phyloP scores from a whole-genome alignment of 179 eudicot species.

The Gypsophila paniculata region DNA sequence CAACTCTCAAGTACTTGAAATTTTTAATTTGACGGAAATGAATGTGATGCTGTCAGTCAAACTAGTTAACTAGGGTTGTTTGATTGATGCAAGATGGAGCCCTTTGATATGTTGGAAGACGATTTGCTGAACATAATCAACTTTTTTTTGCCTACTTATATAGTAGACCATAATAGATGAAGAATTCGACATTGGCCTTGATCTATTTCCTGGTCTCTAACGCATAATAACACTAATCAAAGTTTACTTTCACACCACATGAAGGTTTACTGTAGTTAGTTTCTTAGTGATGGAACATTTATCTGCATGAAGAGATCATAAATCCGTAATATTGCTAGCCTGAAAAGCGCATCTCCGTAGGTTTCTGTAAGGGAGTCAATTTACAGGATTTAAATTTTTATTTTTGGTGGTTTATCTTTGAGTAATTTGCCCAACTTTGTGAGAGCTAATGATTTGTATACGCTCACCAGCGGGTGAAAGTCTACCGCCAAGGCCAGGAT shows the following conservation, averaged over 20 bases:
- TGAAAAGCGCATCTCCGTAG: neutral
- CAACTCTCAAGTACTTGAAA: neutral
- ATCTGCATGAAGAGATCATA: neutral
- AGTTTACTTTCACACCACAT: no score
- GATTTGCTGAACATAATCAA: neutral
- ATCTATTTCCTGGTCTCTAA: neutral
- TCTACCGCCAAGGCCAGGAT: slow-evolving; percentile 74
- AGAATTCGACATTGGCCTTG: neutral
- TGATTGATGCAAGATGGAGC: neutral
- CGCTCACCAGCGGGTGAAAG: slow-evolving; percentile 68
- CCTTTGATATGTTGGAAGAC: neutral
- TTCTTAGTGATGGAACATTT: neutral
- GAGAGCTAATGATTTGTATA: neutral
- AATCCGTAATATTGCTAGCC: neutral
- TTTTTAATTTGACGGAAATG: neutral
- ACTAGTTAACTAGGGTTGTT: neutral
- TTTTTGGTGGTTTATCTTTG: neutral
- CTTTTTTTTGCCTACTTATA: neutral
- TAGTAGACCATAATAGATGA: neutral
- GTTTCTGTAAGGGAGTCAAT: neutral
- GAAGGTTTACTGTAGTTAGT: neutral
- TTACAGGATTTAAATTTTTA: neutral
- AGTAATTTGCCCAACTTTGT: neutral
- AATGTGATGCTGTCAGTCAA: neutral
- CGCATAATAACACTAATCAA: neutral